Base-by-base conservation (phyloP, 768 basidiomycete species). In the Lactarius deliciosus region DNA sequence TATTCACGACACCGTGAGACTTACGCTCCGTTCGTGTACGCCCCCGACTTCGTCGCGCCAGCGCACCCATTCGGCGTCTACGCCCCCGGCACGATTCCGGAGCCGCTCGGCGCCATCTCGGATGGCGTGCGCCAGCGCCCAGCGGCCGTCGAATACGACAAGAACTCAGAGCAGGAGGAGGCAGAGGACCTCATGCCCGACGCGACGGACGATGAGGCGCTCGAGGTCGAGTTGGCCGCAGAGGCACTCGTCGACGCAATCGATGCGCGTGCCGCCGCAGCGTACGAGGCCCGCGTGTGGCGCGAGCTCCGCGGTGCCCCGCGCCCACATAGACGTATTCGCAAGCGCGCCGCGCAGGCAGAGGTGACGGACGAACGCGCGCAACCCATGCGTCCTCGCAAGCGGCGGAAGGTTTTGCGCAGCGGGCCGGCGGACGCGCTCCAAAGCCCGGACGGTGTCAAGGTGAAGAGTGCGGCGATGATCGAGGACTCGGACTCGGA, bases 221-320 rank as follows among this genome's bases (percentile, higher is more conserved):
- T 84, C 45, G 67, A 66, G 20, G 71, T 64, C 1, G 85, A 83
- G 70, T 68, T 85, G 57, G 60, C 72, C 25, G 81, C 81, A 9
- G 86, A 86, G 36, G 77, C 73, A 7, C 69, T 72, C 25, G 70
- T 82, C 55, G 81, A 86, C 40, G 61, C 71, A 32, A 43, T 54
- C 61, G 84, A 86, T 65, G 57, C 64, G 38, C 65, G 64, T 34
- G 41, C 68, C 16, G 80, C 77, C 28, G 71, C 65, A 38, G 66
- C 61, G 25, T 77, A 80, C 61, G 83, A 87, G 73, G 68, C 71
- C 18, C 41, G 64, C n/a, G 74, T 85, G 30, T 85, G 82, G 84
- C 59, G 54, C 41, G 64, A 65, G 59, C 41, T 65, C 2, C 38
- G 40, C 2, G 59, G 40, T 34, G n/a, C 34, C 4, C 5, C 13